A percentile compares a stretch with the other conserved stretches of the same genome.
phyloP scores from a whole-genome alignment of 2,329 filamentous ascomycete genomes.

The Cordyceps militaris region DNA sequence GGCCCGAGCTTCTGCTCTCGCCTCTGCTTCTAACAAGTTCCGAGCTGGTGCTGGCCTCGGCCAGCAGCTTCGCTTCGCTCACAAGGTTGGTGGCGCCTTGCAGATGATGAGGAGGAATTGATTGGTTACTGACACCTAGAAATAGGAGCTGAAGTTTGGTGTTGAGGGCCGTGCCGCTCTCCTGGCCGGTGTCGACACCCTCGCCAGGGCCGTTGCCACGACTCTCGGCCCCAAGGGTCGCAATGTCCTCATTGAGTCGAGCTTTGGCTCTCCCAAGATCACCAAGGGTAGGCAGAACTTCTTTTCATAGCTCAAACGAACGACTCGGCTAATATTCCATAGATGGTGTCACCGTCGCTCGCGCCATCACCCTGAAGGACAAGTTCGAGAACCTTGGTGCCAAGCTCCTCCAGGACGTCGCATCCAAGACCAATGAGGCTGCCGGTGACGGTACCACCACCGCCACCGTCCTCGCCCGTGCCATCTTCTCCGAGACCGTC shows the following conservation, averaged over 20 bases:
- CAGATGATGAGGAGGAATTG: background rate
- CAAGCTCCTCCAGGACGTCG: slow-evolving; percentile 92
- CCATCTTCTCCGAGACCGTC: slow-evolving; percentile 99
- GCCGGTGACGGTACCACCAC: slow-evolving; percentile 98
- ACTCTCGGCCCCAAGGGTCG: slow-evolving; percentile 96
- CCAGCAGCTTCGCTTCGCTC: slow-evolving; percentile 91
- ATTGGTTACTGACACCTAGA: slow-evolving; percentile 13
- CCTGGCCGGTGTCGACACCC: slow-evolving; percentile 89
- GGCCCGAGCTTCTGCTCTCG: slow-evolving; percentile 72
- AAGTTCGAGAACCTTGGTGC: slow-evolving; percentile 99
- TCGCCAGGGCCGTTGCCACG: slow-evolving; percentile 91
- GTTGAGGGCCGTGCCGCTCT: slow-evolving; percentile 87
- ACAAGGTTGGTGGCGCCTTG: slow-evolving; percentile 64
- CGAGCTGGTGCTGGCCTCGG: slow-evolving; percentile 59
- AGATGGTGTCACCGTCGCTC: slow-evolving; percentile 87
- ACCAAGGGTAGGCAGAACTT: slow-evolving; percentile 70
- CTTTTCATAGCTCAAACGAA: background rate
- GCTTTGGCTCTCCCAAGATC: slow-evolving; percentile 98
- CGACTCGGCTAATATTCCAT: background rate
- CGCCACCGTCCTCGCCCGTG: slow-evolving; percentile 90
- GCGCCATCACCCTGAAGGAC: slow-evolving; percentile 88
- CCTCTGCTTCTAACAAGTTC: slow-evolving; percentile 58
- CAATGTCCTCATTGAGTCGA: slow-evolving; percentile 97
- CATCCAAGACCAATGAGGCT: slow-evolving; percentile 98
- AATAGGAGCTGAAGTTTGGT: slow-evolving; percentile 93